Percentiles rank a stretch among this genome's conserved stretches.
These are phyloP conservation scores for Asterophora parasitica DNA, from an alignment of 768 basidiomycete genomes.

Conservation along the genomic window DNA sequence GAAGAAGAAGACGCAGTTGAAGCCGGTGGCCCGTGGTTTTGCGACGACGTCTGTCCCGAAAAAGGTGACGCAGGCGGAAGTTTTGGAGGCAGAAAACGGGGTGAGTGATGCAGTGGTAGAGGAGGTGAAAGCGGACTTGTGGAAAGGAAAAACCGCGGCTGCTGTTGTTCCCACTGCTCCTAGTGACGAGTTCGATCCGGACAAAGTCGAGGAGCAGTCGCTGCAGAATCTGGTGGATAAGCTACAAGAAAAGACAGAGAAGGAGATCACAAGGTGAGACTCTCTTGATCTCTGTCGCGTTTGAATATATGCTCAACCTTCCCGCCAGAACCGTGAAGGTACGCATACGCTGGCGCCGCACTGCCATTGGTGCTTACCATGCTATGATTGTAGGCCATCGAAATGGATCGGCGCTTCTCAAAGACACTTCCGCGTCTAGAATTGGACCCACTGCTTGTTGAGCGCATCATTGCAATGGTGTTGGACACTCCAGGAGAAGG, in stretches of 20 bases:
- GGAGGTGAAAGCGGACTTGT: conserved; percentile 1
- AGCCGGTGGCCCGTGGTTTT: conserved; percentile 71
- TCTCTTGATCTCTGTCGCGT: not conserved
- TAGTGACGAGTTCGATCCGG: conserved; percentile 28
- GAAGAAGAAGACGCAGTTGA: conserved; percentile 81
- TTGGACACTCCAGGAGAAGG: conserved; percentile 31
- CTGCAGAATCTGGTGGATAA: conserved; percentile 76
- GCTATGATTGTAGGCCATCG: conserved; percentile 60
- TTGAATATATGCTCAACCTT: not conserved
- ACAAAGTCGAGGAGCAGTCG: conserved; percentile 46
- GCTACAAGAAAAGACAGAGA: conserved; percentile 84
- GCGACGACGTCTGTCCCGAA: conserved; percentile 81
- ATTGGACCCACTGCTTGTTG: conserved; percentile 52
- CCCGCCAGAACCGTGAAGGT: conserved; percentile 33
- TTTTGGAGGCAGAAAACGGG: conserved; percentile 20
- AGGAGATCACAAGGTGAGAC: conserved; percentile 68
- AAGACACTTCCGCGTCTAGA: conserved; percentile 58
- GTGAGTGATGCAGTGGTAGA: conserved; percentile 9
- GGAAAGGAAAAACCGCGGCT: not conserved
- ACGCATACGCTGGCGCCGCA: not conserved
- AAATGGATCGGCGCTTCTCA: conserved; percentile 74
- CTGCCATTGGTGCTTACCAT: not conserved
- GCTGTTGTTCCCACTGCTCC: conserved; percentile 9
- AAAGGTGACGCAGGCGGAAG: conserved; percentile 42
- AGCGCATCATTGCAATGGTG: conserved; percentile 55